Evolutionary conservation across 176 grass and related monocot species (phyloP), one percentile per base, ranked within the genome.

Genomic region (Saccharum officinarum): DNA sequence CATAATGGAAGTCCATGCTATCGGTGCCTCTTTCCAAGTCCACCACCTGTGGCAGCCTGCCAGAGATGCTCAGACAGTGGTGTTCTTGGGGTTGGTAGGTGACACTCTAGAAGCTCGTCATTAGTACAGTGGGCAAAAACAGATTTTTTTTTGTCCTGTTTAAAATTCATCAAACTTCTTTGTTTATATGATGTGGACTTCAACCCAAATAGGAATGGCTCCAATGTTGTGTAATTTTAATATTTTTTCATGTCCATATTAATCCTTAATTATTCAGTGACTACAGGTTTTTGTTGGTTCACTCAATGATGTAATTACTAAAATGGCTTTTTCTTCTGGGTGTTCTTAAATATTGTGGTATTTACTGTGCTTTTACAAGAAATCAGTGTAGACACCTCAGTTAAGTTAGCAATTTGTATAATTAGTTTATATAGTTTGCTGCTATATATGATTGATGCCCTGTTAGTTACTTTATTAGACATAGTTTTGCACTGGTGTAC

Each of bases 1-100:
- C 83, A 95, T 76, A 96, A 99, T 41, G 96, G 87, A 95, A 91
- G 93, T 85, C 91, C 96, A 77, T 98, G 96, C 65, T 98, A 98
- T 73, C 89, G 93, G 25, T 98, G 93, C 72, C 93, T 98, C 82
- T 98, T 98, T 66, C 91, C 96, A 87, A 92, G 82, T 46, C 96
- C 96, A 84, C 96, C 93, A 71, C 91, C 93, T 18, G 82, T 91
- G 34, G 87, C 93, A 79, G 89, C 93, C 20, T 98, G 96, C 76
- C 96, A 98, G 75, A 94, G 93, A 75, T 95, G 96, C 86, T 94
- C 96, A 78, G 96, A 95, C 30, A 94, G 91, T 76, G 93, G 96
- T 83, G 93, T 98, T 88, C 96, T 98, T 88, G 93, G 96, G 61
- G 84, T 94, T 81, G 96, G 93, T 95, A 90, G 80, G 93, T 91